Evolutionary conservation across 805 yeast genomes (phyloP), one percentile per base, ranked within the genome.

Genomic region (Metschnikowia similis): DNA sequence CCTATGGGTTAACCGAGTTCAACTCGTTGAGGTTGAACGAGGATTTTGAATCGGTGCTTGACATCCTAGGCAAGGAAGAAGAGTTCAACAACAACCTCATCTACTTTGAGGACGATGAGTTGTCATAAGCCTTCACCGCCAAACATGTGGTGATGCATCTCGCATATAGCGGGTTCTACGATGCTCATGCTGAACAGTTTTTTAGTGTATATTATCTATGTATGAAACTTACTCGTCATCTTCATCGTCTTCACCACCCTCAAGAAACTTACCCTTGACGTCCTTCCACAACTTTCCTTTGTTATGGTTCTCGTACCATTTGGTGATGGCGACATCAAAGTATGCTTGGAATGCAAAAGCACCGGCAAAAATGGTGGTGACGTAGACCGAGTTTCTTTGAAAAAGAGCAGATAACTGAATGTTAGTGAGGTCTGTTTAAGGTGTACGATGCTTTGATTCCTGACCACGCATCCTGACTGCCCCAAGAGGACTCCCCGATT

Each of bases 361-460:
- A 62, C 87, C 83, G 45, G 83, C 85, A 60, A 91, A 85, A 54
- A 91, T 77, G 55, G 94, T 76, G 57, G 89, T 88, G 55, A 91
- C 96, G 72, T 80, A 89, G 55, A 86, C 77, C 43, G 97, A 81
- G 83, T 92, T 91, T 81, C 97, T 88, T 81, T 89, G 89, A 81
- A 56, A 51, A 41, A 64, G 57, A 35, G 61, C 57, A 46, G 63
- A 53, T 42, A 64, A 58, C 66, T 63, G 36, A 17, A 27, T 7
- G 66, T 63, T 63, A 63, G 66, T 63, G 56, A 50, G 2, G 9
- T 11, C 35, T 36, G 29, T 2, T 6, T n/a, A 39, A 16, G 27
- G 34, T 6, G 28, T 28, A 8, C 16, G 7, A 13, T 38, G 31
- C 41, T 38, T 38, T 17, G n/a, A 27, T 38, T 35, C 26, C 21